A percentile compares a stretch with the other conserved stretches of the same genome.
These are phyloP conservation scores for Malbranchea cinnamomea DNA, from an alignment of 2,329 filamentous ascomycete genomes.

Conservation along the genomic window DNA sequence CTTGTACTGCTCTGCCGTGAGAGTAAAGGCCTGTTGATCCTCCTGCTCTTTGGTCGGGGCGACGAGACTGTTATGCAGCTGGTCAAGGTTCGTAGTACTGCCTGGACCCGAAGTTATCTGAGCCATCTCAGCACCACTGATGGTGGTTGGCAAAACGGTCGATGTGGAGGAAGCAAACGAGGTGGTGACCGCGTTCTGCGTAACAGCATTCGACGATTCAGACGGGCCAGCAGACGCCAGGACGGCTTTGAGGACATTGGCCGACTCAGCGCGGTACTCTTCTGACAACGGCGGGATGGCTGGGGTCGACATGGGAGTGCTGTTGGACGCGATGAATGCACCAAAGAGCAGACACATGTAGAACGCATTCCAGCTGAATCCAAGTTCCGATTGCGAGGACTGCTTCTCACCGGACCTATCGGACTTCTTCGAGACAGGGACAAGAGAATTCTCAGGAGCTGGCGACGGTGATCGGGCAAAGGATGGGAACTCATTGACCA, in stretches of 20 bases:
- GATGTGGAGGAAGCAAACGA: slow-evolving; percentile 13
- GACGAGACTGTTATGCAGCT: slow-evolving; percentile 53
- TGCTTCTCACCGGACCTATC: slow-evolving; percentile 21
- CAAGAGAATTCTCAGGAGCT: slow-evolving; percentile 20
- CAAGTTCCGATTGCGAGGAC: slow-evolving; percentile 46
- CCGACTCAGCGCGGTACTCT: slow-evolving; percentile 33
- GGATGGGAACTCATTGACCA: slow-evolving; percentile 47
- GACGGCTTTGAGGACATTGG: slow-evolving; percentile 33
- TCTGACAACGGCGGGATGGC: slow-evolving; percentile 37
- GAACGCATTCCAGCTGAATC: slow-evolving; percentile 50
- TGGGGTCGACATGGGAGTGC: slow-evolving; percentile 43
- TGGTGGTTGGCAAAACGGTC: slow-evolving; percentile 18
- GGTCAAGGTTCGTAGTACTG: slow-evolving; percentile 36
- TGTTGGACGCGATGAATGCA: slow-evolving; percentile 86
- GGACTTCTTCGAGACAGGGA: slow-evolving; percentile 25
- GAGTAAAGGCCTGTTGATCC: slow-evolving; percentile 72
- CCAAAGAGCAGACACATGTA: slow-evolving; percentile 96
- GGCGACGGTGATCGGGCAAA: slow-evolving; percentile 10
- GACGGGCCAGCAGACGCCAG: slow-evolving; percentile 28
- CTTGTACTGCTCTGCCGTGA: slow-evolving; percentile 80
- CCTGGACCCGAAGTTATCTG: slow-evolving; percentile 20
- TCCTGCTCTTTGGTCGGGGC: slow-evolving; percentile 72
- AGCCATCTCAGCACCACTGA: slow-evolving; percentile 25
- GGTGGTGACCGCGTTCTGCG: slow-evolving; percentile 13
- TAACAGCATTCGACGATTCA: slow-evolving; percentile 37